phyloP scores from a whole-genome alignment of 306 rosid genomes.

The Cercis canadensis region DNA sequence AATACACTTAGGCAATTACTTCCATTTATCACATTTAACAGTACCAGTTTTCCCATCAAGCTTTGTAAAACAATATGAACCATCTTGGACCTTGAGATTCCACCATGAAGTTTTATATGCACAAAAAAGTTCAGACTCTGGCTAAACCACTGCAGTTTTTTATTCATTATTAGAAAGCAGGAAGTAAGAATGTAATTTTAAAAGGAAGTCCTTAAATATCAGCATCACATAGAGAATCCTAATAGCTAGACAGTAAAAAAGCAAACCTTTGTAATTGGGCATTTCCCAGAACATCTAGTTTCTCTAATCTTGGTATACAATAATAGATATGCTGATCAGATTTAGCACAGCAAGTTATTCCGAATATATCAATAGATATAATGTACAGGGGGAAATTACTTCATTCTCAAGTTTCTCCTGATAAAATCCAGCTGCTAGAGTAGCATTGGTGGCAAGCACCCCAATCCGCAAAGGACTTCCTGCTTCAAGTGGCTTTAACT shows the following conservation, averaged over 20 bases:
- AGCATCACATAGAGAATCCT: background rate
- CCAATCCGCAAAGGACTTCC: slow-evolving; percentile 78
- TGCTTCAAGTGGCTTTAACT: slow-evolving; percentile 83
- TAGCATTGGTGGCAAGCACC: slow-evolving; percentile 70
- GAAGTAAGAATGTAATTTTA: background rate
- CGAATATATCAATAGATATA: background rate
- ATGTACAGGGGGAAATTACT: slow-evolving; percentile 49
- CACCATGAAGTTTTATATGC: background rate
- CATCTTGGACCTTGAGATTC: slow-evolving; percentile 10
- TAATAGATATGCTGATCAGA: slow-evolving; percentile 27
- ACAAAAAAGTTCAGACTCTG: background rate
- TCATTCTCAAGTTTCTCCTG: slow-evolving; percentile 79
- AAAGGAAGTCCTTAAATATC: background rate
- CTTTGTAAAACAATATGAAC: background rate
- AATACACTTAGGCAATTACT: slow-evolving; percentile 1
- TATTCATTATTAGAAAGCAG: slow-evolving; percentile 16
- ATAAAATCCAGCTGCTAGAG: slow-evolving; percentile 71
- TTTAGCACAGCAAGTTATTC: background rate
- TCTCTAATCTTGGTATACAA: background rate
- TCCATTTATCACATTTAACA: slow-evolving; percentile 14
- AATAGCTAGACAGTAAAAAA: background rate
- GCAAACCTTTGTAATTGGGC: background rate
- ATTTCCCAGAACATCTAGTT: background rate
- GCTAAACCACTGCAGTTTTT: slow-evolving; percentile 8
- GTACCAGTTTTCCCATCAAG: slow-evolving; percentile 3